Conservation (phyloP, 768 basidiomycete genomes). For the Lactarius sp. region DNA sequence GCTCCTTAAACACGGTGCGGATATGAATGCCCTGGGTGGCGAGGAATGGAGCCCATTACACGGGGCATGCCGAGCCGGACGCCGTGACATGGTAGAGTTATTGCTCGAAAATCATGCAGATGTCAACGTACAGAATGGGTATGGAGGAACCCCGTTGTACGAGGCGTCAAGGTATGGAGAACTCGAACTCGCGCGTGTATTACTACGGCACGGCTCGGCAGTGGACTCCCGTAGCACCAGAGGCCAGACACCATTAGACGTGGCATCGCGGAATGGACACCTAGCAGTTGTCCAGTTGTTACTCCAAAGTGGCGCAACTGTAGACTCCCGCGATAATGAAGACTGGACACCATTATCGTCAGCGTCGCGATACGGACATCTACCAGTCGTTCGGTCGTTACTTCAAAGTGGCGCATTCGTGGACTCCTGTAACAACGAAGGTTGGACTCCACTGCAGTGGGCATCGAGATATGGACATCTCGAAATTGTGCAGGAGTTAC, state of each 20-base stretch:
- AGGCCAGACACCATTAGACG: neutral
- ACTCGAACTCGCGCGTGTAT: neutral
- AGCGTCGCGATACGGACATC: neutral
- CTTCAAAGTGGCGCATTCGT: too few species aligned
- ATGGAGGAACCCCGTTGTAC: neutral
- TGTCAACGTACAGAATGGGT: rapidly evolving
- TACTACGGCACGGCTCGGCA: neutral
- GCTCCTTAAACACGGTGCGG: neutral
- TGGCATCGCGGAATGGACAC: neutral
- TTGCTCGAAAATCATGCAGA: neutral
- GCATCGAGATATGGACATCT: neutral
- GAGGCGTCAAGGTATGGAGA: neutral
- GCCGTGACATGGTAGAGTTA: neutral
- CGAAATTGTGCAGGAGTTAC: neutral
- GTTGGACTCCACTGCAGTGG: too few species aligned
- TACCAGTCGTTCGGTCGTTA: too few species aligned
- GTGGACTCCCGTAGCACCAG: neutral
- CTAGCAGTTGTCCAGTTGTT: neutral
- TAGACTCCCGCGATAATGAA: neutral
- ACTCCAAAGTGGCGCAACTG: neutral
- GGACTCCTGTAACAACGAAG: too few species aligned
- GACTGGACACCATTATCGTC: neutral
- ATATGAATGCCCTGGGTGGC: neutral
- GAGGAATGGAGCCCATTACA: neutral
- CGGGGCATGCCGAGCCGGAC: neutral